phyloP scores from a whole-genome alignment of 2,329 filamentous ascomycete species.

The Hypoxylon rubiginosum region DNA sequence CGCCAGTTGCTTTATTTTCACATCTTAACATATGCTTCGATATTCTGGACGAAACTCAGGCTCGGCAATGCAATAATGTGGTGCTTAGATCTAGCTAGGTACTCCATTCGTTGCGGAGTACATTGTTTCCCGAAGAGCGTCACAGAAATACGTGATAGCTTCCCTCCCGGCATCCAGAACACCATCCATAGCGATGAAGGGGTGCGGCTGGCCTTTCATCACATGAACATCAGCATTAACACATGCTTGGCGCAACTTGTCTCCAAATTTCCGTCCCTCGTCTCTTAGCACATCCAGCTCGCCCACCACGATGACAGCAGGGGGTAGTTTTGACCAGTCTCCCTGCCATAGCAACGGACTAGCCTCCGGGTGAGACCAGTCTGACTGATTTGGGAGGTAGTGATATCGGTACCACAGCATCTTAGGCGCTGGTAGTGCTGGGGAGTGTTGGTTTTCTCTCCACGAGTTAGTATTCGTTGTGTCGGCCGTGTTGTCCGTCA shows the following conservation, averaged over 20 bases:
- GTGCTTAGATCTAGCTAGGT: constrained; percentile 6
- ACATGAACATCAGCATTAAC: constrained; percentile 63
- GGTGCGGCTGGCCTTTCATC: constrained; percentile 69
- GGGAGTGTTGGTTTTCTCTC: constrained; percentile 63
- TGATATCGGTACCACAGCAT: constrained; percentile 73
- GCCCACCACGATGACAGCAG: constrained; percentile 66
- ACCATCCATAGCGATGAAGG: constrained; percentile 70
- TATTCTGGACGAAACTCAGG: background rate
- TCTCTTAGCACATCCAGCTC: constrained; percentile 69
- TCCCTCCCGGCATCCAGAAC: constrained; percentile 64
- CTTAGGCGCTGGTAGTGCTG: constrained; percentile 67
- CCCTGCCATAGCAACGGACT: constrained; percentile 66
- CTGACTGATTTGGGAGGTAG: constrained; percentile 64
- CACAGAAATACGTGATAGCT: constrained; percentile 62
- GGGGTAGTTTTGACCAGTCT: constrained; percentile 64
- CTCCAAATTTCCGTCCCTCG: constrained; percentile 66
- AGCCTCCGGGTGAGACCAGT: constrained; percentile 65
- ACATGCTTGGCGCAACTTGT: constrained; percentile 61
- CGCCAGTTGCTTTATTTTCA: background rate
- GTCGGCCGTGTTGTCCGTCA: constrained; percentile 69
- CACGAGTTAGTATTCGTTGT: constrained; percentile 61
- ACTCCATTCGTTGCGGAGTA: constrained; percentile 19
- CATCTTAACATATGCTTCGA: background rate
- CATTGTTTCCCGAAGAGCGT: constrained; percentile 46
- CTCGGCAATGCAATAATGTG: background rate